Base-by-base conservation (phyloP, 2,329 filamentous ascomycete species). In the Leptodontidium sp. region DNA sequence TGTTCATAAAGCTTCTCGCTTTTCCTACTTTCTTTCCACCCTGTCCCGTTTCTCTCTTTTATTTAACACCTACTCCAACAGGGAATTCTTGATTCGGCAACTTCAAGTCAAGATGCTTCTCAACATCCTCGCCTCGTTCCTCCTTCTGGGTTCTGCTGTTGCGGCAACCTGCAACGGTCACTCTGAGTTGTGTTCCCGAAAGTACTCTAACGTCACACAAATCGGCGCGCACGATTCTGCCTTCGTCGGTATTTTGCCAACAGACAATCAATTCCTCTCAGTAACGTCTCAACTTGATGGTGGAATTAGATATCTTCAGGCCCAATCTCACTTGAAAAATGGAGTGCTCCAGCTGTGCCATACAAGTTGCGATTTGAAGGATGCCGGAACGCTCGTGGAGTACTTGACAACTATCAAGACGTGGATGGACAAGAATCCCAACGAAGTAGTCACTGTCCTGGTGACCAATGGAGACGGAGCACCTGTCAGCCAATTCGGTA, bases 131-230 rank as follows among this genome's bases (percentile, higher is more conserved):
- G 14, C 49, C 40, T 62, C 64, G 24, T 64, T 66, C 38, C 8
- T 68, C 40, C 47, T 67, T 21, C 4, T 58, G 5, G 65, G 67
- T 15, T 26, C 47, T 9, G 65, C 58, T 8, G 40, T 45, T 38
- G 68, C 69, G 26, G 52, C 47, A 55, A 40, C 52, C 4, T 73
- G 69, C 57, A 96, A 96, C 82, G 94, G 94, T 82, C 93, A 91
- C 3, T 90, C 91, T 0, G 83, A 84, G 52, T 86, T 96, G 35
- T 96, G 93, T 83, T 82, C 81, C 69, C 88, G 87, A 71, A 81
- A 86, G n/a, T 96, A 94, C 82, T 90, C 88, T 80, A 88, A 91
- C 72, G 86, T 96, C 73, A 93, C 92, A 1, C 86, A 93, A 78
- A 87, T 96, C 74, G 91, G 89, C 29, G 83, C 90, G 3, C 90